Evolutionary conservation across 2,329 filamentous ascomycete species (phyloP), one percentile per base, ranked within the genome.

Genomic region (Claviceps quebecensis): DNA sequence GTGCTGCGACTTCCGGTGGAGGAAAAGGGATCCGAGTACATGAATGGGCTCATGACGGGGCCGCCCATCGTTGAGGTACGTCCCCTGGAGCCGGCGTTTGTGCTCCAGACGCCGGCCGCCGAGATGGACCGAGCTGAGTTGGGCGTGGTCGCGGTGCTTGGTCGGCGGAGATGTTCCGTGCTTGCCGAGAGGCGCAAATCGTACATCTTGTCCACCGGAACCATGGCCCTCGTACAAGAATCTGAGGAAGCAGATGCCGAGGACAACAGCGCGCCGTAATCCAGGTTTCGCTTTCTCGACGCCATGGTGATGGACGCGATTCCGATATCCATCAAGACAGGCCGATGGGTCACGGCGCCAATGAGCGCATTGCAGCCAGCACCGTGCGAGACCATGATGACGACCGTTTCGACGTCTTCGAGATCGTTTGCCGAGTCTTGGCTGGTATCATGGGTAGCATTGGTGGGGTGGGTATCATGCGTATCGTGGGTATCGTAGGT

Each of bases 311-410:
- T 74, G 3, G 90, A 95, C 0, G 91, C 87, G 69, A 95, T 86
- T 29, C 84, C 84, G 16, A 97, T 85, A 62, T 97, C 90, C 61
- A 95, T 80, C 14, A 98, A 75, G 0, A 95, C 89, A 0, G 93
- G 91, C 61, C 95, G 86, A 54, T 91, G 86, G 0, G 90, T 94
- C 56, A 98, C 78, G 26, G 89, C 89, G 13, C 91, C 89, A 55
- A 98, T 90, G 45, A 98, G 69, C 2, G 93, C 93, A 69, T 98
- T 98, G 68, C 91, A 95, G 40, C 93, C 93, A 14, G 93, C 93
- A 23, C 91, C 91, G 63, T 98, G 93, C 0, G 93, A 95, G 22
- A 98, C 86, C 7, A 98, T 70, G 41, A 98, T 75, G 16, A 98
- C 72, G 1, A 97, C 83, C 1, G 89, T 78, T 58, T 95, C 86